Base-by-base conservation (phyloP, 768 basidiomycete species). In the Boletus rex-veris region DNA sequence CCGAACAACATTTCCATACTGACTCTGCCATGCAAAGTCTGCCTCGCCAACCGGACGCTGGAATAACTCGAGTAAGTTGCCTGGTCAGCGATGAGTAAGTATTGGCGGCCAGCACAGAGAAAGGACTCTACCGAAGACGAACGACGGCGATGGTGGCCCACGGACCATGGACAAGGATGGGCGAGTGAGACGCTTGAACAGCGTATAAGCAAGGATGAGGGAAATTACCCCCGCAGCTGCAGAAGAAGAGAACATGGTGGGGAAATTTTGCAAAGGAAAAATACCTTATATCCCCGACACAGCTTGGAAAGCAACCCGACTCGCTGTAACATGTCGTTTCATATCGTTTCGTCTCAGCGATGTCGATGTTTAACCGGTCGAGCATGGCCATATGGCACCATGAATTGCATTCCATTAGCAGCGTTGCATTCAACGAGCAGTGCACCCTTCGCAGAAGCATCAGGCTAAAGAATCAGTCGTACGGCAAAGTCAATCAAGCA, bases 11-110 rank as follows among this genome's bases (percentile, higher is more conserved):
- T 62, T 57, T 1, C 69, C 71, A 42, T 71, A 71, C 46, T 45
- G 55, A 30, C 37, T 53, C 18, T 66, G 65, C 71, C 70, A 71
- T 36, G 40, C 50, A 45, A 71, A 64, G 24, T 70, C 70, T 14
- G 63, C 49, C 38, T 64, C 68, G 14, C 60, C 70, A 19, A 49
- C 57, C 30, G 63, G 63, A 35, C 55, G 53, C 48, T 65, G 65
- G 24, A 60, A 58, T n/a, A 70, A 5, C 12, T 71, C 61, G 2
- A 54, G 48, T 35, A 68, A 21, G 47, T 71, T 63, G 0, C 69
- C 69, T 71, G 30, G 11, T 15, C 5, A 10, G 10, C 7, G 45
- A 37, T 4, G 9, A 69, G 16, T 18, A 37, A 37, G 45, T 16
- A 21, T 8, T 69, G 48, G 24, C 14, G 2, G 28, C 8, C 42